phyloP scores from a whole-genome alignment of 208 protist genomes.

The Crithidia expoeki region DNA sequence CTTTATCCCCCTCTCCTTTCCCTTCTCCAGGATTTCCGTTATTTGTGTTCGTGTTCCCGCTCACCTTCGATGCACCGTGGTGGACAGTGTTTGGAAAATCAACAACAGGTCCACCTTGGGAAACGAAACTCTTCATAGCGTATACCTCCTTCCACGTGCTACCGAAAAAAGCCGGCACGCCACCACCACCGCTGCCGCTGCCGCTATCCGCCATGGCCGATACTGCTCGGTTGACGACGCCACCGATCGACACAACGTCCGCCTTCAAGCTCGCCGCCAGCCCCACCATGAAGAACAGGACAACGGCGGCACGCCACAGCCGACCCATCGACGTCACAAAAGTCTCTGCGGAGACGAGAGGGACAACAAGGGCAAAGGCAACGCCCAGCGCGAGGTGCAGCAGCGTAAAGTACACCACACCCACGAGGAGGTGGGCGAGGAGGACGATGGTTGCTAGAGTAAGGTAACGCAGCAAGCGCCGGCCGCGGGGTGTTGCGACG shows the following conservation, averaged over 20 bases:
- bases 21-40: no score
- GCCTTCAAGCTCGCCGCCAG: conserved; percentile 48
- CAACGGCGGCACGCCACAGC: conserved; percentile 44
- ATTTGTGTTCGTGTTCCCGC: no score
- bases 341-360: conserved; percentile 22
- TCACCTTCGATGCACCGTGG: no score
- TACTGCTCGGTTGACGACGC: conserved; percentile 50
- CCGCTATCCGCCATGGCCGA: conserved; percentile 44
- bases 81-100: no score
- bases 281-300: conserved; percentile 54
- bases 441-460: conserved; percentile 29
- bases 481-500: conserved; percentile 38
- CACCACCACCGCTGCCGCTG: conserved; percentile 13
- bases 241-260: conserved; percentile 54
- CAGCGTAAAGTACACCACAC: conserved; percentile 42
- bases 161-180: background rate
- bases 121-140: no score
- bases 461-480: conserved; percentile 43
- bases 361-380: conserved; percentile 46
- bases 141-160: no score
- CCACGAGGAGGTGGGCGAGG: conserved; percentile 48
- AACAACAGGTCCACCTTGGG: no score
- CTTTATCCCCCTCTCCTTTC: no score
- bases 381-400: conserved; percentile 50
- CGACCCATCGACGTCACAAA: conserved; percentile 50